phyloP scores from a whole-genome alignment of 495 filamentous ascomycete genomes.

The Aspergillus wentii region DNA sequence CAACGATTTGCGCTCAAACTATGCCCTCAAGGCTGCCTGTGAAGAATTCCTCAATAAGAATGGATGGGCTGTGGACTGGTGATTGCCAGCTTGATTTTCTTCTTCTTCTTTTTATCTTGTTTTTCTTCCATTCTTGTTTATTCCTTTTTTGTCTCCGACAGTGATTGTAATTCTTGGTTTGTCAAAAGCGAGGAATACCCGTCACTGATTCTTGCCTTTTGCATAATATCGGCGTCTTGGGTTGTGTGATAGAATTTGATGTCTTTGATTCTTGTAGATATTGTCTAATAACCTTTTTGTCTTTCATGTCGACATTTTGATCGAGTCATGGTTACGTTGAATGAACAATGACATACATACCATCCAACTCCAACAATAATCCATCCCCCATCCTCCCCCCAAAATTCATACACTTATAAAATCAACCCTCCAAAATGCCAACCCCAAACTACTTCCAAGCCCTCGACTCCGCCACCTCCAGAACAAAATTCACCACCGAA shows the following conservation, averaged over 20 bases:
- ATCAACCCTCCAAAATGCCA: slow-evolving; percentile 23
- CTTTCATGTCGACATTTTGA: too few species aligned
- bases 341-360: too few species aligned
- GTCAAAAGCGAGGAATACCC: too few species aligned
- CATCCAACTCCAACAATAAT: not conserved
- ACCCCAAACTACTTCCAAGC: slow-evolving; percentile 24
- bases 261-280: too few species aligned
- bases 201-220: too few species aligned
- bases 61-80: slow-evolving; percentile 95
- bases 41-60: slow-evolving; percentile 79
- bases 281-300: too few species aligned
- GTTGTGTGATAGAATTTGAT: too few species aligned
- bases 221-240: too few species aligned
- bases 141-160: slow-evolving; percentile 5
- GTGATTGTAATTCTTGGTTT: too few species aligned
- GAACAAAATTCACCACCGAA: slow-evolving; percentile 25
- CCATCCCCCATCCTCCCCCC: not conserved
- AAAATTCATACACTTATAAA: slow-evolving; percentile 8
- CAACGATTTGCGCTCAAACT: slow-evolving; percentile 76
- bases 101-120: slow-evolving; percentile 7
- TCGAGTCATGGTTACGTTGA: too few species aligned
- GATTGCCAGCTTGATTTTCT: slow-evolving; percentile 14
- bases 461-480: slow-evolving; percentile 27
- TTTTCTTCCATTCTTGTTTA: slow-evolving; percentile 3
- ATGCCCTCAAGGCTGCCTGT: slow-evolving; percentile 78